Base-by-base conservation (phyloP, 2,329 filamentous ascomycete genomes). In the Colletotrichum simmondsii region DNA sequence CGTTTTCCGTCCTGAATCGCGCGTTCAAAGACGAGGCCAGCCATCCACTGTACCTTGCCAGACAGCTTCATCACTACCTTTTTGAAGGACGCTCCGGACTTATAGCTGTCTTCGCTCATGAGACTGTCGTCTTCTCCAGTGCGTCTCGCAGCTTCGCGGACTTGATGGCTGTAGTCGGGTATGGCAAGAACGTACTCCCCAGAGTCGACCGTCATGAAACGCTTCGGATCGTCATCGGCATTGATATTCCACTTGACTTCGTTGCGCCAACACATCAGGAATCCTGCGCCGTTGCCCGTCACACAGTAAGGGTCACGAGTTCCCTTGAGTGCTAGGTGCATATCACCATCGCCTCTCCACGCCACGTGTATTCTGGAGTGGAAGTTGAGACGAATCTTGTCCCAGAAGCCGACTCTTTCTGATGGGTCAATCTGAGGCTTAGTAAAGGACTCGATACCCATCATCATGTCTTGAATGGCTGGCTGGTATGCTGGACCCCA, bases 381-480 rank as follows among this genome's bases (percentile, higher is more conserved):
- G 81, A 98, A 97, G 77, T 93, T 95, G 49, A 99, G 88, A 67
- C 97, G 90, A 64, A 99, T 95, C 87, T 99, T 99, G 84, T 99
- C 97, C 97, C 97, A 99, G 85, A 99, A 99, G 3, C 97, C 97
- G 59, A 97, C 95, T 68, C 93, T 90, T 75, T 99, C 97, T 0
- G 97, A 98, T 1, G 94, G 93, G 81, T 99, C 97, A 32, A 98
- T 88, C 75, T 96, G 95, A 8, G 96, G 95, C 80, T 99, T 99
- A 1, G 96, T 98, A 81, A 99, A 98, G 2, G 94, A 96, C 83
- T 99, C 97, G 74, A 99, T 94, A 30, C 95, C 95, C 90, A 98
- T 98, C 97, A 99, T 99, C 93, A 98, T 98, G 79, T 99, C 97
- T 81, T 99, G 97, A 61, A 99, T 96, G 1, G 96, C 96, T 32